These are phyloP conservation scores for Mycena albidolilacea DNA, from an alignment of 768 basidiomycete species.

Conservation along the genomic window DNA sequence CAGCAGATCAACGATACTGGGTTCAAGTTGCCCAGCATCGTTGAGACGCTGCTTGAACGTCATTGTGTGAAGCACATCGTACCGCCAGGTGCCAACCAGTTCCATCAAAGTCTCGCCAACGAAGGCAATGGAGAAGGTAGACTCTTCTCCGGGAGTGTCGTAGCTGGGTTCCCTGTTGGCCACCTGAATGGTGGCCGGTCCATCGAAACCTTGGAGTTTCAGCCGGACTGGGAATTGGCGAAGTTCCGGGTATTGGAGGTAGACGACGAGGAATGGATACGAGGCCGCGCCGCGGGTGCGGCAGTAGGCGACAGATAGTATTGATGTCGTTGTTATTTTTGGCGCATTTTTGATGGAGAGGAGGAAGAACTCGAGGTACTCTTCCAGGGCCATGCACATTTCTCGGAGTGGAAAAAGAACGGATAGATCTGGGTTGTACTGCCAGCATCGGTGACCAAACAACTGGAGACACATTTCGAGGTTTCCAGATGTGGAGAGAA, in stretches of 20 bases:
- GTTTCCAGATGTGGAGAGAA: slow-evolving; percentile 2
- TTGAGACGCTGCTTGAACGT: slow-evolving; percentile 1
- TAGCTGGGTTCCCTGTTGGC: slow-evolving; percentile 13
- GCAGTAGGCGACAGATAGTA: slow-evolving; percentile 15
- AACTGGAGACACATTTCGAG: slow-evolving; percentile 16
- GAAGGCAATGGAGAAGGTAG: slow-evolving; percentile 14
- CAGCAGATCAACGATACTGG: slow-evolving; percentile 17
- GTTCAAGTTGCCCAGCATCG: slow-evolving; percentile 1
- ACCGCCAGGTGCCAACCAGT: slow-evolving; percentile 21
- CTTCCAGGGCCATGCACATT: slow-evolving; percentile 21
- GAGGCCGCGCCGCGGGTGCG: slow-evolving; percentile 16
- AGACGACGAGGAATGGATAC: slow-evolving; percentile 21
- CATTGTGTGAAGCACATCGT: slow-evolving; percentile 20
- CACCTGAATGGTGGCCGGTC: slow-evolving; percentile 21
- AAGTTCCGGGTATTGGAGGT: slow-evolving; percentile 7
- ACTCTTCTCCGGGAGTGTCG: slow-evolving; percentile 18
- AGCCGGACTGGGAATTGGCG: slow-evolving; percentile 10
- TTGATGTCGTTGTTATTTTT: slow-evolving; percentile 7
- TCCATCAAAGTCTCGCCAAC: slow-evolving; percentile 14
- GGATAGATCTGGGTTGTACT: slow-evolving; percentile 17
- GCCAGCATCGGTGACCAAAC: slow-evolving; percentile 22
- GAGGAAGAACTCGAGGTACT: slow-evolving; percentile 20
- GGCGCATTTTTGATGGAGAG: slow-evolving; percentile 11
- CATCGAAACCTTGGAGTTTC: slow-evolving; percentile 16
- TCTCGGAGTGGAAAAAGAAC: slow-evolving; percentile 12